A percentile compares a stretch with the other conserved stretches of the same genome.
Conservation (phyloP, 2,329 filamentous ascomycete genomes). For the Pyrenochaeta sp. region DNA sequence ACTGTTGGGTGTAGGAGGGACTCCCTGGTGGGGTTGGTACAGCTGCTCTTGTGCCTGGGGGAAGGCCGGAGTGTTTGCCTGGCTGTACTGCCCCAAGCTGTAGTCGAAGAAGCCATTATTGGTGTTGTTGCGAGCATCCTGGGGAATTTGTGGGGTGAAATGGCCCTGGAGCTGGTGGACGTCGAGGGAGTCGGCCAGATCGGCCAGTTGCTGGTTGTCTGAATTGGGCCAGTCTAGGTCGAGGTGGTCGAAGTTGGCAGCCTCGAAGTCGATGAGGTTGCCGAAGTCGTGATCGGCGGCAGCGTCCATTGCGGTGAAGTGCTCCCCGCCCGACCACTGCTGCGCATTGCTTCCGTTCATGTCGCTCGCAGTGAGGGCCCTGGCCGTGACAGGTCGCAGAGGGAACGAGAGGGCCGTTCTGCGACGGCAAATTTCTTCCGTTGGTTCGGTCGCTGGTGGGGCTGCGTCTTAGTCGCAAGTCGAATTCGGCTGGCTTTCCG, state of each 20-base stretch:
- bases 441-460: slow-evolving; percentile 14
- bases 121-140: slow-evolving; percentile 33
- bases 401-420: slow-evolving; percentile 4
- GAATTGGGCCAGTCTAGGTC: slow-evolving; percentile 50
- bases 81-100: slow-evolving; percentile 37
- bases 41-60: slow-evolving; percentile 51
- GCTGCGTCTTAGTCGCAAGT: slow-evolving; percentile 6
- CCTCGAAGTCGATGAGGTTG: slow-evolving; percentile 51
- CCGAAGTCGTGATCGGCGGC: slow-evolving; percentile 51
- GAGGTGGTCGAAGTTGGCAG: no score
- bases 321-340: slow-evolving; percentile 51
- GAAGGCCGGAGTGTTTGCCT: slow-evolving; percentile 48
- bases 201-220: no score
- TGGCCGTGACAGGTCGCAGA: neutral
- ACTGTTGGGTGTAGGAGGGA: slow-evolving; percentile 83
- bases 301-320: slow-evolving; percentile 52
- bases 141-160: slow-evolving; percentile 35
- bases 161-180: slow-evolving; percentile 43
- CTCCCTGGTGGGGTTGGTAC: slow-evolving; percentile 64
- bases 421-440: slow-evolving; percentile 10
- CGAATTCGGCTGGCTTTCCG: no score
- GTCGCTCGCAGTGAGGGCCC: slow-evolving; percentile 18
- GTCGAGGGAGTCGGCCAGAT: slow-evolving; percentile 43
- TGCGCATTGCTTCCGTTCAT: slow-evolving; percentile 43
- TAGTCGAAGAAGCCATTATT: slow-evolving; percentile 45